phyloP scores from a whole-genome alignment of 768 basidiomycete genomes.

The Tulasnella sp. region DNA sequence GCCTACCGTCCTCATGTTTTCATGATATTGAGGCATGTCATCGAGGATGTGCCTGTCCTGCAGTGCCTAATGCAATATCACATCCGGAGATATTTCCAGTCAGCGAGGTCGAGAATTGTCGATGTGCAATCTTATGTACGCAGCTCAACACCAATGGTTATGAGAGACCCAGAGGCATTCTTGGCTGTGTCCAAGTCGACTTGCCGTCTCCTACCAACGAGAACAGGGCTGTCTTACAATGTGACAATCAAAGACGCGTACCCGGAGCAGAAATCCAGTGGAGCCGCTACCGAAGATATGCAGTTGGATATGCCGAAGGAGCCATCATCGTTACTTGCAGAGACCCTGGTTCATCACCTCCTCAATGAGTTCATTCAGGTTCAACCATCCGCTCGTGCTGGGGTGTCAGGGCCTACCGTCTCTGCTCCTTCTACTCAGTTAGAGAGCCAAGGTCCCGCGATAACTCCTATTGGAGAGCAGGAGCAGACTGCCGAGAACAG shows the following conservation, averaged over 20 bases:
- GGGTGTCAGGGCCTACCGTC: not conserved
- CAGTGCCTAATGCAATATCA: constrained; percentile 68
- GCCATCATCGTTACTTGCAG: constrained; percentile 18
- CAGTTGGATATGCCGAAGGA: constrained; percentile 22
- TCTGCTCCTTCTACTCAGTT: not conserved
- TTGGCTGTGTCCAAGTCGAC: constrained; percentile 55
- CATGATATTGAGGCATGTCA: constrained; percentile 80
- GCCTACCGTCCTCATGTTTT: constrained; percentile 74
- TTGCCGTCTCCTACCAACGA: constrained; percentile 42
- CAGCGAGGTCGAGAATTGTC: constrained; percentile 42
- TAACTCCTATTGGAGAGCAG: constrained; percentile 11
- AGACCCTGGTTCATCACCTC: constrained; percentile 43
- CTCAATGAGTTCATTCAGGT: constrained; percentile 54
- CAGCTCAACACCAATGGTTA: constrained; percentile 60
- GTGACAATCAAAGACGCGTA: not conserved
- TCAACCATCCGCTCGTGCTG: constrained; percentile 7
- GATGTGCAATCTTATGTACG: constrained; percentile 66
- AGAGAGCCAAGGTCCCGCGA: constrained; percentile 16
- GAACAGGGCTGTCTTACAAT: constrained; percentile 14
- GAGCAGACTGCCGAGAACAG: constrained; percentile 17
- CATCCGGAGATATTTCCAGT: constrained; percentile 65
- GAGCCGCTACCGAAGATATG: constrained; percentile 18
- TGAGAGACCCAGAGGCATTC: constrained; percentile 69
- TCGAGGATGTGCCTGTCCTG: constrained; percentile 60
- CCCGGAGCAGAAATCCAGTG: constrained; percentile 20